phyloP scores from a whole-genome alignment of 495 filamentous ascomycete species.

The Podospora conica region DNA sequence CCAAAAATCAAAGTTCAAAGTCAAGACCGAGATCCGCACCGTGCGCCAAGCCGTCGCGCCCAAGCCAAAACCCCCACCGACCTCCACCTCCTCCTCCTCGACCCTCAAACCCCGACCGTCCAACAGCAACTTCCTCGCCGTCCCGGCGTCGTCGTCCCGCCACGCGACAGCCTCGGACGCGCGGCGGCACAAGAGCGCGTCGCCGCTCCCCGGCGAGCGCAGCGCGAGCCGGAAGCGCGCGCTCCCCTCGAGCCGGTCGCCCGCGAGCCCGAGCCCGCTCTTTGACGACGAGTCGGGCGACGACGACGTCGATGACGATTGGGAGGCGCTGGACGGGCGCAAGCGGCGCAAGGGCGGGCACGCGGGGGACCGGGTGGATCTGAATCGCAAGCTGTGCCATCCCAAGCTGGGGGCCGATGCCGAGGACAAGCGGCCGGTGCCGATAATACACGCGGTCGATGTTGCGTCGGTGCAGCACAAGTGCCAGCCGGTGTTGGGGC shows the following conservation, averaged over 20 bases:
- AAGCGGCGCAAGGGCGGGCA: slow-evolving; percentile 28
- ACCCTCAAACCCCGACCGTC: slow-evolving; percentile 6
- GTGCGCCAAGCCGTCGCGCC: slow-evolving; percentile 25
- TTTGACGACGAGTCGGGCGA: slow-evolving; percentile 25
- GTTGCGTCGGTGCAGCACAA: slow-evolving; percentile 50
- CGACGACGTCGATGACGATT: slow-evolving; percentile 29
- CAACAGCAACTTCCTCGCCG: not conserved
- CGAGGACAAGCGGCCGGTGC: slow-evolving; percentile 18
- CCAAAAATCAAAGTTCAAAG: slow-evolving; percentile 34
- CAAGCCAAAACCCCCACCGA: slow-evolving; percentile 9
- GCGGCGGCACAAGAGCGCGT: not conserved
- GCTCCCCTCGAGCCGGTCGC: slow-evolving; percentile 17
- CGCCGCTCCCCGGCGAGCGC: not conserved
- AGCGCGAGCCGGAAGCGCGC: slow-evolving; percentile 26
- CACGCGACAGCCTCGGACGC: not conserved
- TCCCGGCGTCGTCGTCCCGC: not conserved
- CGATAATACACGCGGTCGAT: slow-evolving; percentile 60
- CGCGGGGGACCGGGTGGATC: slow-evolving; percentile 34
- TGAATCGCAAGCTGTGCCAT: slow-evolving; percentile 54
- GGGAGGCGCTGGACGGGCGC: slow-evolving; percentile 29
- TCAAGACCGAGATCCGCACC: slow-evolving; percentile 27
- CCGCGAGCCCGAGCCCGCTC: slow-evolving; percentile 22
- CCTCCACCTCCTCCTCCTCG: not conserved
- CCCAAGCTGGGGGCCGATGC: slow-evolving; percentile 54
- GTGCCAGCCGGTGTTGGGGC: slow-evolving; percentile 42